A percentile compares a stretch with the other conserved stretches of the same genome.
These are phyloP conservation scores for Hemisphaericaspora lyxosophila DNA, from an alignment of 1,139 yeast genomes.

Conservation along the genomic window DNA sequence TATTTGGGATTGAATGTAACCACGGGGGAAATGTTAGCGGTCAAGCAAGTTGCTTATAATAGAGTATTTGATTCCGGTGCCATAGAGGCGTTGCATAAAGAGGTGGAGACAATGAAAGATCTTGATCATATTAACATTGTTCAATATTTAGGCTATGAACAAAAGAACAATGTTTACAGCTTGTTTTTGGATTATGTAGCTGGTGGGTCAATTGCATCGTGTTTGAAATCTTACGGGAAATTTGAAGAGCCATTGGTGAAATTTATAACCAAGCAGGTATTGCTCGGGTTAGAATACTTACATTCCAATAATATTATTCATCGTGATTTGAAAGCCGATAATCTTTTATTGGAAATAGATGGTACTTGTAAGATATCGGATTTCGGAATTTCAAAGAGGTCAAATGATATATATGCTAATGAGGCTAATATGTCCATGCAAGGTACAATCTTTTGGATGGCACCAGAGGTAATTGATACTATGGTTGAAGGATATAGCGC, in stretches of 20 bases:
- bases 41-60: conserved; percentile 72
- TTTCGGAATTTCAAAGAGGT: conserved; percentile 91
- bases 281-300: conserved; percentile 79
- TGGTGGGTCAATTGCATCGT: conserved; percentile 93
- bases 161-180: conserved; percentile 71
- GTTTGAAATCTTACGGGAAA: conserved; percentile 78
- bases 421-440: conserved; percentile 97
- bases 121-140: conserved; percentile 92
- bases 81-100: conserved; percentile 82
- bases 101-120: conserved; percentile 92
- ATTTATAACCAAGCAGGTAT: conserved; percentile 75
- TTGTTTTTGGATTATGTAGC: conserved; percentile 93
- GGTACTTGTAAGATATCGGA: conserved; percentile 97
- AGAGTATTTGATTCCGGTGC: conserved; percentile 44
- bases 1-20: conserved; percentile 90
- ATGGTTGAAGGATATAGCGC: conserved; percentile 94
- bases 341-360: conserved; percentile 80
- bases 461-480: conserved; percentile 93
- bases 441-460: conserved; percentile 99
- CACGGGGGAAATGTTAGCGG: conserved; percentile 98
- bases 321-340: conserved; percentile 95
- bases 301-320: conserved; percentile 89
- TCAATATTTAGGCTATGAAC: conserved; percentile 92
- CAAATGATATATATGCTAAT: conserved; percentile 83
- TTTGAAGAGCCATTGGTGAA: conserved; percentile 78